Conservation (phyloP, 306 rosid genomes). For the Fragaria iinumae region DNA sequence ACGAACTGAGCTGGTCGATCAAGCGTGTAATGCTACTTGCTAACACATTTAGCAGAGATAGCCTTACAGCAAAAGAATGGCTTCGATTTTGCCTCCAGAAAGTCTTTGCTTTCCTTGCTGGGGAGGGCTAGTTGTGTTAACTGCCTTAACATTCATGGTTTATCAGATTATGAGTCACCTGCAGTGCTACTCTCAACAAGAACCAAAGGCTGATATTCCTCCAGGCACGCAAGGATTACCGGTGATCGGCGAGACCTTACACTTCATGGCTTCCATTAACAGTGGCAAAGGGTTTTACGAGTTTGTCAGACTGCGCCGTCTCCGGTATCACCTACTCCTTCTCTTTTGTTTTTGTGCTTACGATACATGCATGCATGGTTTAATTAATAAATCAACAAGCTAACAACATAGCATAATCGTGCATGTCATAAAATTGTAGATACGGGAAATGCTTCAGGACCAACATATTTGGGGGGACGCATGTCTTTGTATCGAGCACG, state of each 20-base stretch:
- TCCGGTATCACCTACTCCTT: slow-evolving; percentile 34
- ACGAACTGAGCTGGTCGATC: not conserved
- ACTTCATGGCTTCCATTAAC: slow-evolving; percentile 85
- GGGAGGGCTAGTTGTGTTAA: slow-evolving; percentile 12
- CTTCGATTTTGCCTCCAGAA: slow-evolving; percentile 30
- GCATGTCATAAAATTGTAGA: slow-evolving; percentile 20
- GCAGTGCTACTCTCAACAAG: slow-evolving; percentile 15
- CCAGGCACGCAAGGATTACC: slow-evolving; percentile 70
- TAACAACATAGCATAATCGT: not conserved
- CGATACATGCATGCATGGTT: too few species aligned
- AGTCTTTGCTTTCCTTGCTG: slow-evolving; percentile 16
- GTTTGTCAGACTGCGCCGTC: slow-evolving; percentile 65
- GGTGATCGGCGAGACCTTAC: slow-evolving; percentile 72
- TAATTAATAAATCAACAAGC: not conserved
- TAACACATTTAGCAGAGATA: not conserved
- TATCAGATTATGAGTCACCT: slow-evolving; percentile 21
- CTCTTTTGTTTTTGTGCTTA: not conserved
- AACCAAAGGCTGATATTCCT: slow-evolving; percentile 35
- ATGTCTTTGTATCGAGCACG: slow-evolving; percentile 62
- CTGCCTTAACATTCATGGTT: slow-evolving; percentile 17
- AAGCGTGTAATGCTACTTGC: not conserved
- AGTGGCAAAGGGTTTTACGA: slow-evolving; percentile 67
- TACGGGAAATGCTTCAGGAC: slow-evolving; percentile 82
- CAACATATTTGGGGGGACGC: slow-evolving; percentile 64
- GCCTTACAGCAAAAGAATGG: slow-evolving; percentile 23